phyloP scores from a whole-genome alignment of 192 early-diverging fungal genomes.

The Lunasporangiospora selenospora region DNA sequence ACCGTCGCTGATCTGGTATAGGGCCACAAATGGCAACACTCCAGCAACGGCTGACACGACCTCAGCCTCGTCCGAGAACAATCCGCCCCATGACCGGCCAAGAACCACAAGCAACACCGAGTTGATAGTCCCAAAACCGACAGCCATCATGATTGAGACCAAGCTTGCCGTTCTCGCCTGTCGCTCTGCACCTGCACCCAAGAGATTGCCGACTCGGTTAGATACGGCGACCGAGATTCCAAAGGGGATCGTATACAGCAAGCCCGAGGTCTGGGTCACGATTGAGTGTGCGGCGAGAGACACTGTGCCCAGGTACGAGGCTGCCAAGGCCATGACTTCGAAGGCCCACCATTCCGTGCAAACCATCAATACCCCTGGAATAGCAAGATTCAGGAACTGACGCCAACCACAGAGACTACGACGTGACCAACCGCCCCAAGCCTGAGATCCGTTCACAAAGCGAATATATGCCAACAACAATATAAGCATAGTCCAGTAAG shows the following conservation, averaged over 20 bases:
- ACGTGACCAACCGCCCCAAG: conserved; percentile 86
- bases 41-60: conserved; percentile 72
- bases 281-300: conserved; percentile 82
- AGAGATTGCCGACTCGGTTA: conserved; percentile 78
- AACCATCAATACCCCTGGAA: conserved; percentile 71
- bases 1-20: conserved; percentile 75
- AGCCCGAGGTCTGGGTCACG: conserved; percentile 70
- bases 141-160: conserved; percentile 51
- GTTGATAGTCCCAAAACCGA: conserved; percentile 57
- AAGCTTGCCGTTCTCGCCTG: conserved; percentile 57
- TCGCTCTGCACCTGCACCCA: conserved; percentile 56
- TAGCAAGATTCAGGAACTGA: conserved; percentile 69
- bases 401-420: conserved; percentile 63
- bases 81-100: conserved; percentile 58
- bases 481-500: conserved; percentile 74
- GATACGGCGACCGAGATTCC: conserved; percentile 79
- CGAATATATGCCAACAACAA: conserved; percentile 67
- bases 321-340: conserved; percentile 73
- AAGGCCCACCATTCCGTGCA: conserved; percentile 51
- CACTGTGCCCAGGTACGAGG: conserved; percentile 77
- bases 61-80: conserved; percentile 68
- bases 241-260: conserved; percentile 75
- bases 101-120: conserved; percentile 52
- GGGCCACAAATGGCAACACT: conserved; percentile 76
- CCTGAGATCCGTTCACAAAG: conserved; percentile 64